A percentile compares a stretch with the other conserved stretches of the same genome.
phyloP scores from a whole-genome alignment of 371 early-diverging fungal genomes.

The Capniomyces stellatus region DNA sequence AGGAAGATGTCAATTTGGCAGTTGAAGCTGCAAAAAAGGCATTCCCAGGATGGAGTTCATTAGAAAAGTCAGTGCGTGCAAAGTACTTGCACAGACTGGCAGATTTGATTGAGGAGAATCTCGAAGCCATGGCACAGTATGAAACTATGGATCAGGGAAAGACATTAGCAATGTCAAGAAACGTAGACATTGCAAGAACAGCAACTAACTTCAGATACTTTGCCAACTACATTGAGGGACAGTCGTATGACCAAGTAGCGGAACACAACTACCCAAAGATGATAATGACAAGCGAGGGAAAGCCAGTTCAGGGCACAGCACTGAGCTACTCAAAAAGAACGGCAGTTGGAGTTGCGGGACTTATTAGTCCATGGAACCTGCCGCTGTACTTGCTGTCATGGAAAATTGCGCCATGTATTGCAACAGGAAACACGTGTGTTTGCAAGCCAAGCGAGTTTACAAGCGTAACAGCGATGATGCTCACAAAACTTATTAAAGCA shows the following conservation, averaged over 20 bases:
- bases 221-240: slow-evolving; percentile 29
- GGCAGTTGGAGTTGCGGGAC: slow-evolving; percentile 46
- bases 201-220: slow-evolving; percentile 50
- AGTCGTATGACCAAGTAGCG: slow-evolving; percentile 10
- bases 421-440: slow-evolving; percentile 47
- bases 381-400: slow-evolving; percentile 52
- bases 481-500: slow-evolving; percentile 36
- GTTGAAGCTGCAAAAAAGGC: slow-evolving; percentile 41
- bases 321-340: slow-evolving; percentile 29
- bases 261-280: slow-evolving; percentile 8
- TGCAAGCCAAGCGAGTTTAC: slow-evolving; percentile 64
- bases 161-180: slow-evolving; percentile 33
- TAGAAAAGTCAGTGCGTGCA: slow-evolving; percentile 28
- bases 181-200: slow-evolving; percentile 48
- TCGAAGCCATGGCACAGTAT: slow-evolving; percentile 26
- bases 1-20: slow-evolving; percentile 39
- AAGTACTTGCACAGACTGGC: slow-evolving; percentile 34
- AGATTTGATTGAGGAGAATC: slow-evolving; percentile 33
- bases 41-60: slow-evolving; percentile 41
- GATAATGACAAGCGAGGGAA: slow-evolving; percentile 6
- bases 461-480: slow-evolving; percentile 39
- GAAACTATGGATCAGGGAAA: slow-evolving; percentile 49
- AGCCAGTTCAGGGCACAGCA: slow-evolving; percentile 1
- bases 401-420: slow-evolving; percentile 63
- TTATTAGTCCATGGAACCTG: slow-evolving; percentile 55